These are phyloP conservation scores for Elsinoe perseae DNA, from an alignment of 2,329 filamentous ascomycete species.

Conservation along the genomic window DNA sequence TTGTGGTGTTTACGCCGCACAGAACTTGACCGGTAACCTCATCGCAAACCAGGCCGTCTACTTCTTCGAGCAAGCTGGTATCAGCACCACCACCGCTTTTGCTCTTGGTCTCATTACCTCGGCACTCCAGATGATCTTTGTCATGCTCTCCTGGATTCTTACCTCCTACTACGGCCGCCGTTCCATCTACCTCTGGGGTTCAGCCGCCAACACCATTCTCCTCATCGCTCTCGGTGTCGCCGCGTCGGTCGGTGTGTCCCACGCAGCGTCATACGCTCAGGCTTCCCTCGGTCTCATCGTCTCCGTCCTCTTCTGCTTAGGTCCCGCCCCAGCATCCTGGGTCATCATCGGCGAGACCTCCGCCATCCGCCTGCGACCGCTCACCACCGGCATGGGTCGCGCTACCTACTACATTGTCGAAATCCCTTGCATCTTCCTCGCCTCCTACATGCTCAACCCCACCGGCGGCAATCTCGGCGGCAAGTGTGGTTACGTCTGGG, in stretches of 20 bases:
- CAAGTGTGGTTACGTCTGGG: constrained; percentile 45
- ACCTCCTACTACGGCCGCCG: constrained; percentile 57
- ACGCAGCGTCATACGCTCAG: constrained; percentile 45
- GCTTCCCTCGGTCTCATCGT: constrained; percentile 57
- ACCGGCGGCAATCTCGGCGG: constrained; percentile 30
- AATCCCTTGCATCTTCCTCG: constrained; percentile 57
- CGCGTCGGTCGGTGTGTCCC: constrained; percentile 40
- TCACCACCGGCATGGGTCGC: constrained; percentile 60
- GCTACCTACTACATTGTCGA: constrained; percentile 56
- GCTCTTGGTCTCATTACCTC: constrained; percentile 58
- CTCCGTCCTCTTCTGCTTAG: constrained; percentile 56
- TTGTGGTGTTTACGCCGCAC: constrained; percentile 51
- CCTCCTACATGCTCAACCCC: constrained; percentile 55
- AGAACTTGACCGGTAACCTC: constrained; percentile 56
- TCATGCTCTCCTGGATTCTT: constrained; percentile 61
- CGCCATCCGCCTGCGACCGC: constrained; percentile 54
- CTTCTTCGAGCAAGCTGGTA: constrained; percentile 57
- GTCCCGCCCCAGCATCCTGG: constrained; percentile 57
- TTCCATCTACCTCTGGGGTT: constrained; percentile 57
- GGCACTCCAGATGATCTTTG: constrained; percentile 53
- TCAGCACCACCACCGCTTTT: constrained; percentile 49
- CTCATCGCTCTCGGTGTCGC: constrained; percentile 54
- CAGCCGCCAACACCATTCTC: constrained; percentile 46
- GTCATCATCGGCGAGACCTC: constrained; percentile 62
- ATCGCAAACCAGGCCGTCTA: constrained; percentile 57